phyloP scores from a whole-genome alignment of 2,329 filamentous ascomycete genomes.

The Fusarium sp. region DNA sequence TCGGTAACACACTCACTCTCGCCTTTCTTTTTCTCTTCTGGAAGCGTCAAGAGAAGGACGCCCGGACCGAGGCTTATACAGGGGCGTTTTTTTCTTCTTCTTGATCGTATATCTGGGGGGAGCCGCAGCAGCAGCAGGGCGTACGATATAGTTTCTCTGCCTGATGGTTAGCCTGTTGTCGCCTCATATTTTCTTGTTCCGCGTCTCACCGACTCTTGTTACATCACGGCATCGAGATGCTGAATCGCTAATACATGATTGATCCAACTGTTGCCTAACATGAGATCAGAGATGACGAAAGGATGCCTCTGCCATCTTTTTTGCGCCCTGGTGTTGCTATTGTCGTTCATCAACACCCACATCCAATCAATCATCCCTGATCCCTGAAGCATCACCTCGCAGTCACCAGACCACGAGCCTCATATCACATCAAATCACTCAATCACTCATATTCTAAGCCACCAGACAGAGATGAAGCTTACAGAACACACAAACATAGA shows the following conservation, averaged over 20 bases:
- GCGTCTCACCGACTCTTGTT: background rate
- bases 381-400: background rate
- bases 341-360: background rate
- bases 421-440: background rate
- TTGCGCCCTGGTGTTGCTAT: background rate
- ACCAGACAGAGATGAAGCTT: background rate
- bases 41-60: background rate
- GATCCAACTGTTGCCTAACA: background rate
- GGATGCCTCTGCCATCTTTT: background rate
- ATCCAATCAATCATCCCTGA: slow-evolving; percentile 4
- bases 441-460: background rate
- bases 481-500: slow-evolving; percentile 16
- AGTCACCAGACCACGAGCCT: background rate
- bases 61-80: background rate
- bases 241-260: background rate
- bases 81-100: background rate
- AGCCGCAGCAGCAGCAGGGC: background rate
- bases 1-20: background rate
- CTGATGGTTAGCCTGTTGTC: background rate
- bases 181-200: background rate
- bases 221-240: background rate
- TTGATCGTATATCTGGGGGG: background rate
- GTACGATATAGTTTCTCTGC: background rate
- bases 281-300: background rate
- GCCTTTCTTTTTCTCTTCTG: background rate